Conservation (phyloP, 2,329 filamentous ascomycete species). For the Colletotrichum caudatum region DNA sequence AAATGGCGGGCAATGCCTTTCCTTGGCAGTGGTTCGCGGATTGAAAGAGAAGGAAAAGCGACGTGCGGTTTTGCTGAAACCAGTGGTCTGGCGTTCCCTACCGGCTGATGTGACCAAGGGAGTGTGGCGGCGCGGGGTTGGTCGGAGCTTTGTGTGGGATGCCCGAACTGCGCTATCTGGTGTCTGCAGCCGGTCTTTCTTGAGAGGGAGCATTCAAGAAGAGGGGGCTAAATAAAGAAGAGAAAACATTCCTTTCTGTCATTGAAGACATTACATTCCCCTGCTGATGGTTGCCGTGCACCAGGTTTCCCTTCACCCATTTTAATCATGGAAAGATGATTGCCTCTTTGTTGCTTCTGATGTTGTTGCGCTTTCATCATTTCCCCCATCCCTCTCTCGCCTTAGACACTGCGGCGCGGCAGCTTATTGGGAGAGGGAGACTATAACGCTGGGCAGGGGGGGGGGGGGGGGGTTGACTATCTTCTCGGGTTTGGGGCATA, state of each 20-base stretch:
- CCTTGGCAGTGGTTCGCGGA: conserved; percentile 9
- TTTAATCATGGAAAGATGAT: background rate
- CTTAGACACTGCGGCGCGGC: conserved; percentile 23
- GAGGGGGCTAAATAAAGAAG: background rate
- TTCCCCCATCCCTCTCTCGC: background rate
- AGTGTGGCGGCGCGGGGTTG: conserved; percentile 40
- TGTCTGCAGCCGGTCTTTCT: conserved; percentile 26
- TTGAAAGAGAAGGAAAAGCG: conserved; percentile 11
- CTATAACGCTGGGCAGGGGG: too few relatives aligned
- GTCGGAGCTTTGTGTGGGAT: conserved; percentile 19
- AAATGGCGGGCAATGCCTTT: conserved; percentile 5
- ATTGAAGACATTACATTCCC: conserved; percentile 15
- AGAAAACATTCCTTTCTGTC: conserved; percentile 25
- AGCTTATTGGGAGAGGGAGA: conserved; percentile 5
- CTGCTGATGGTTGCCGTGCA: conserved; percentile 23
- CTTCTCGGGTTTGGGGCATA: conserved; percentile 26
- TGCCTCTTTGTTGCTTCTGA: background rate
- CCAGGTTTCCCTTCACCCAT: conserved; percentile 1
- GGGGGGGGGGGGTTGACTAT: conserved; percentile 17
- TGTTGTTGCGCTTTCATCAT: background rate
- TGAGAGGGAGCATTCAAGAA: background rate
- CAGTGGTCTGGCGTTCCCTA: conserved; percentile 19
- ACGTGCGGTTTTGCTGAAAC: conserved; percentile 31
- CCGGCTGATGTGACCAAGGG: conserved; percentile 11
- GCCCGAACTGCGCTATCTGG: conserved; percentile 13